Evolutionary conservation across 2,329 filamentous ascomycete genomes (phyloP).

Genomic region (Colletotrichum sojae): DNA sequence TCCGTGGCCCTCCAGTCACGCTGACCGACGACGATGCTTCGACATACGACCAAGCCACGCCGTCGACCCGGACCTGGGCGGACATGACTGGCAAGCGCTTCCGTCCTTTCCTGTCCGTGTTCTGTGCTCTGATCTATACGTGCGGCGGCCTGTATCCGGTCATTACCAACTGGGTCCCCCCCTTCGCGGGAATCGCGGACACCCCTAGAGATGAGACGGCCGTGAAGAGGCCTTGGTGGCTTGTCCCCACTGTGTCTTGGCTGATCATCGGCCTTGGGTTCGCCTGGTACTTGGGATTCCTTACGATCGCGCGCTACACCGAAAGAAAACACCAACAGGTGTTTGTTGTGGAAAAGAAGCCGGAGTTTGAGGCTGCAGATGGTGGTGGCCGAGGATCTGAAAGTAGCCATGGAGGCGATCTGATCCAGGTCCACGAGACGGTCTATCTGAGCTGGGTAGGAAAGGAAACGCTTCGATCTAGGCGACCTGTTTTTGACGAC

Average conservation of each 20-base stretch:
- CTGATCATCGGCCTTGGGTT: constrained; percentile 46
- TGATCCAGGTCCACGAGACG: constrained; percentile 54
- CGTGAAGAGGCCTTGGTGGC: constrained; percentile 47
- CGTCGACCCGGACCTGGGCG: constrained; percentile 46
- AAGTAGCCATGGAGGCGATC: constrained; percentile 40
- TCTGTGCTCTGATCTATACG: constrained; percentile 49
- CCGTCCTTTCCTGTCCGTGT: constrained; percentile 49
- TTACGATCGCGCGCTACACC: constrained; percentile 47
- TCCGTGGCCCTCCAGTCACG: constrained; percentile 49
- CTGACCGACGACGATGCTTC: constrained; percentile 27
- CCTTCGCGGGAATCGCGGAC: constrained; percentile 21
- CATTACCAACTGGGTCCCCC: constrained; percentile 51
- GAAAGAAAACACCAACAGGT: constrained; percentile 49
- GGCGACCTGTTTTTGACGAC: constrained; percentile 29
- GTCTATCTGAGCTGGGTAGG: constrained; percentile 54
- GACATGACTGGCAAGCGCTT: constrained; percentile 51
- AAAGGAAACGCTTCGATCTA: constrained; percentile 44
- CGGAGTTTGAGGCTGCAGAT: constrained; percentile 50
- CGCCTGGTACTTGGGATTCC: constrained; percentile 54
- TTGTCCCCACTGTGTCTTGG: constrained; percentile 51
- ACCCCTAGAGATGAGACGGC: too few relatives aligned
- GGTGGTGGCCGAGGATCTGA: constrained; percentile 29
- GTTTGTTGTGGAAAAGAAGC: constrained; percentile 52
- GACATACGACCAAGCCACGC: constrained; percentile 23
- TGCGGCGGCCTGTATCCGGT: constrained; percentile 52